A percentile compares a stretch with the other conserved stretches of the same genome.
These are phyloP conservation scores for Jackrogersella minutella DNA, from an alignment of 495 filamentous ascomycete species.

Conservation along the genomic window DNA sequence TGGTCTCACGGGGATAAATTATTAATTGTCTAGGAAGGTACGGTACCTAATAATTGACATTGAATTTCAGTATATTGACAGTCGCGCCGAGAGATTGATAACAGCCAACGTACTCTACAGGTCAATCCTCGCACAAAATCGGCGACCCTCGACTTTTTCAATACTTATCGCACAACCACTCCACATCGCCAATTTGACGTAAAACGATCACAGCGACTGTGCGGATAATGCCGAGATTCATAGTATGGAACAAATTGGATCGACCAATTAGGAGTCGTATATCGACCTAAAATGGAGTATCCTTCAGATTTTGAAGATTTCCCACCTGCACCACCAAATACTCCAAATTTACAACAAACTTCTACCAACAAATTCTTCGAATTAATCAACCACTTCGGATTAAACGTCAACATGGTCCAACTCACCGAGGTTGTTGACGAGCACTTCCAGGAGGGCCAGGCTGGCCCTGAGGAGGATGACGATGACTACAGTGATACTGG, in stretches of 20 bases:
- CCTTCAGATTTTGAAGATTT: too few relatives aligned
- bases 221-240: neutral
- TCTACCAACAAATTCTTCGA: constrained; percentile 11
- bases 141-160: neutral
- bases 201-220: neutral
- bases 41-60: too few relatives aligned
- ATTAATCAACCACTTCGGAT: neutral
- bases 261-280: neutral
- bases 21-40: too few relatives aligned
- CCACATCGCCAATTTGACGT: neutral
- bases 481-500: constrained; percentile 92
- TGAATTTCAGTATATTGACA: neutral
- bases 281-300: neutral
- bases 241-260: too few relatives aligned
- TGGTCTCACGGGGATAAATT: too few relatives aligned
- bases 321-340: neutral
- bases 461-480: constrained; percentile 76
- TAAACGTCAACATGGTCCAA: constrained; percentile 77
- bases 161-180: neutral
- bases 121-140: neutral
- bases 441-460: constrained; percentile 82
- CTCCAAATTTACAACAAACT: neutral
- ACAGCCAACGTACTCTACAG: neutral
- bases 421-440: constrained; percentile 96
- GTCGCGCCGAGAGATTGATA: neutral